phyloP scores from a whole-genome alignment of 768 basidiomycete genomes.

The Macrolepiota dolichaula region DNA sequence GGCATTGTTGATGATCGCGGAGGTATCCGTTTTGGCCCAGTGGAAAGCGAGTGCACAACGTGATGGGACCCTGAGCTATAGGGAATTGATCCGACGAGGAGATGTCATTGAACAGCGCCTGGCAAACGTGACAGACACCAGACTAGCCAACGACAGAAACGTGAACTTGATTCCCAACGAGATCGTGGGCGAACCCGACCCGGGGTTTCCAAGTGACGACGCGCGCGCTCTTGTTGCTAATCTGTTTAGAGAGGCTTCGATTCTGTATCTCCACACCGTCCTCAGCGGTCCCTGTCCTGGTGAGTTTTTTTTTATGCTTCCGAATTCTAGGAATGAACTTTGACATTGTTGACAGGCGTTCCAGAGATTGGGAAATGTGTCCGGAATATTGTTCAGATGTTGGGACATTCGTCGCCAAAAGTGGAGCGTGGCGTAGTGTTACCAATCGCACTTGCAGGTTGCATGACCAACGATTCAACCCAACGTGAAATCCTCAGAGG shows the following conservation, averaged over 20 bases:
- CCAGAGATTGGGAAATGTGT: conserved; percentile 65
- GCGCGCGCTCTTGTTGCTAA: conserved; percentile 44
- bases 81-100: conserved; percentile 73
- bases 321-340: background rate
- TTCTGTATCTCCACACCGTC: conserved; percentile 69
- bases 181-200: conserved; percentile 25
- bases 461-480: conserved; percentile 63
- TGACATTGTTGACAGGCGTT: conserved; percentile 44
- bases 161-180: conserved; percentile 27
- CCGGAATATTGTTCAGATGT: conserved; percentile 46
- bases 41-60: conserved; percentile 70
- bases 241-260: conserved; percentile 63
- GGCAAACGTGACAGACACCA: conserved; percentile 32
- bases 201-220: conserved; percentile 35
- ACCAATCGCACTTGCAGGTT: conserved; percentile 71
- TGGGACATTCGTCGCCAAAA: conserved; percentile 55
- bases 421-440: conserved; percentile 68
- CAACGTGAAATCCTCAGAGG: conserved; percentile 57
- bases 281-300: conserved; percentile 69
- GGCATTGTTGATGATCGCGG: conserved; percentile 71
- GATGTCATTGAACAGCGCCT: conserved; percentile 65
- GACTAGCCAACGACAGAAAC: conserved; percentile 28
- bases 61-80: conserved; percentile 66
- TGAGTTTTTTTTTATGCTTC: conserved; percentile 27
- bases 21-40: conserved; percentile 66